phyloP scores from a whole-genome alignment of 768 basidiomycete genomes.

The Termitomyces sp. region DNA sequence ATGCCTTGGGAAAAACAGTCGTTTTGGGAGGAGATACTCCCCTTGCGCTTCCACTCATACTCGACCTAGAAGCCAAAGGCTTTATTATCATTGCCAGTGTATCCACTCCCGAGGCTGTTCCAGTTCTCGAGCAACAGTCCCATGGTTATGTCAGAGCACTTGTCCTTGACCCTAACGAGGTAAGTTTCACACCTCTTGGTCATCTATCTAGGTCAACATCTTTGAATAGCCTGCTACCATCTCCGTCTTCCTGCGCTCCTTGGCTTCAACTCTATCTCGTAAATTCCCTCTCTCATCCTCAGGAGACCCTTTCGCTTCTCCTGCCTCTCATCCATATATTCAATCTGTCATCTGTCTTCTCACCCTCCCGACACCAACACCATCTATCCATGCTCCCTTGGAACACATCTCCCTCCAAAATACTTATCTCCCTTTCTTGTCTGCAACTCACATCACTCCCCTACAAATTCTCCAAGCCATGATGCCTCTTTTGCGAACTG shows the following conservation, averaged over 20 bases:
- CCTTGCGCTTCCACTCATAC: constrained; percentile 66
- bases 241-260: constrained; percentile 74
- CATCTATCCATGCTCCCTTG: constrained; percentile 54
- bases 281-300: constrained; percentile 75
- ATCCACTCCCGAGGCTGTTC: constrained; percentile 60
- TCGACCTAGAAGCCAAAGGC: constrained; percentile 72
- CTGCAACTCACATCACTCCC: constrained; percentile 72
- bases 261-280: constrained; percentile 75
- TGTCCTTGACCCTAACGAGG: constrained; percentile 78
- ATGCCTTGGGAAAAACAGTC: constrained; percentile 1
- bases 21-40: constrained; percentile 67
- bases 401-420: constrained; percentile 65
- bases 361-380: constrained; percentile 42
- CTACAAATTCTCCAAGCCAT: constrained; percentile 74
- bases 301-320: constrained; percentile 78
- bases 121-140: constrained; percentile 57
- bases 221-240: constrained; percentile 60
- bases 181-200: constrained; percentile 23
- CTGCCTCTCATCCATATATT: constrained; percentile 64
- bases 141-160: constrained; percentile 80
- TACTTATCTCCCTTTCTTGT: constrained; percentile 69
- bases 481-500: constrained; percentile 70
- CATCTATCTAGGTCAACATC: not conserved
- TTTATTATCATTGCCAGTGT: constrained; percentile 86
- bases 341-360: constrained; percentile 78